A percentile compares a stretch with the other conserved stretches of the same genome.
Evolutionary conservation across 257 asterid species (phyloP).

Genomic region (Apocynum venetum): DNA sequence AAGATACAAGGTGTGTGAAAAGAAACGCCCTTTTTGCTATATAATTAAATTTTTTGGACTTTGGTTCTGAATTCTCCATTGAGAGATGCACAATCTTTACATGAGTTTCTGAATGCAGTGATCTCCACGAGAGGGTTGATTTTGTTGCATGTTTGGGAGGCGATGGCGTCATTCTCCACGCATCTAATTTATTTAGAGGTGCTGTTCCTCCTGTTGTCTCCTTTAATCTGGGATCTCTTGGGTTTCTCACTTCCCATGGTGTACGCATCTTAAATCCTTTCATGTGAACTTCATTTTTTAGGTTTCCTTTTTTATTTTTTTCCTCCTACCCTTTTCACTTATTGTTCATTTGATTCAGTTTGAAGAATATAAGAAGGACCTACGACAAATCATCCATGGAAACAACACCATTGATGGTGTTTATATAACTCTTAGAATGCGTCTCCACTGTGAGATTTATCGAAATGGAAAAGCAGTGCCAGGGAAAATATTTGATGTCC

Average conservation of each 20-base stretch:
- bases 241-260: slow-evolving; percentile 92
- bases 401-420: slow-evolving; percentile 78
- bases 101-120: slow-evolving; percentile 45
- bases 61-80: background rate
- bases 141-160: slow-evolving; percentile 99
- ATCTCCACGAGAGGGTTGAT: slow-evolving; percentile 96
- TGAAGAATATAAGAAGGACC: slow-evolving; percentile 69
- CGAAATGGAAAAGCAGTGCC: slow-evolving; percentile 90
- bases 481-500: slow-evolving; percentile 89
- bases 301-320: background rate
- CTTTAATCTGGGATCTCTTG: slow-evolving; percentile 97
- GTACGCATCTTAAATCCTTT: slow-evolving; percentile 43
- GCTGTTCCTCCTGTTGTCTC: slow-evolving; percentile 99
- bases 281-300: background rate
- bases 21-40: background rate
- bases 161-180: slow-evolving; percentile 98
- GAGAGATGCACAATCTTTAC: slow-evolving; percentile 25
- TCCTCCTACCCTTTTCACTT: slow-evolving; percentile 1
- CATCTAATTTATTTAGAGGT: slow-evolving; percentile 89
- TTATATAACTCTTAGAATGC: slow-evolving; percentile 94
- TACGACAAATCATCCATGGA: slow-evolving; percentile 85
- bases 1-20: slow-evolving; percentile 83
- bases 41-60: background rate
- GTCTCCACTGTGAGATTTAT: slow-evolving; percentile 87
- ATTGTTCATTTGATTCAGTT: slow-evolving; percentile 47